A percentile compares a stretch with the other conserved stretches of the same genome.
These are phyloP conservation scores for Nepenthes mirabilis DNA, from an alignment of 148 eudicot genomes.

Conservation along the genomic window DNA sequence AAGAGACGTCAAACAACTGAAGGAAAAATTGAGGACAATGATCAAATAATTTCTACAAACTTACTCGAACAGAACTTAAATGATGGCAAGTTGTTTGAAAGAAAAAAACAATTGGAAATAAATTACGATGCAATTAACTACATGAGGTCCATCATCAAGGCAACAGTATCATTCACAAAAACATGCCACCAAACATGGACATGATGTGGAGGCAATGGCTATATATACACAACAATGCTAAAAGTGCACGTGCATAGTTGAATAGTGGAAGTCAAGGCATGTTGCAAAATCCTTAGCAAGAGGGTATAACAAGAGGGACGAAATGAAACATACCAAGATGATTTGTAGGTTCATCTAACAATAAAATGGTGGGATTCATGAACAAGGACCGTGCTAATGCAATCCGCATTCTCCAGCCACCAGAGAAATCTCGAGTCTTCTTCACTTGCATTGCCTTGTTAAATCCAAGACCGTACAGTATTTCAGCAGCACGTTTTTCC, in stretches of 20 bases:
- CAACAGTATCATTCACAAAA: background rate
- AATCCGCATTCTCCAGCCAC: slow-evolving; percentile 99
- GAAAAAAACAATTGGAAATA: background rate
- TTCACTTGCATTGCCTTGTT: slow-evolving; percentile 72
- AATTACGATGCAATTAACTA: background rate
- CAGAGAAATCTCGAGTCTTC: slow-evolving; percentile 83
- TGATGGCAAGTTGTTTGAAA: background rate
- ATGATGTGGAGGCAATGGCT: no score
- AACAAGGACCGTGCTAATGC: slow-evolving; percentile 86
- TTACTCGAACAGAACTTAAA: no score
- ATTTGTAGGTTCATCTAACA: slow-evolving; percentile 95
- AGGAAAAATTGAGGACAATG: no score
- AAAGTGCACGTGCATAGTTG: background rate
- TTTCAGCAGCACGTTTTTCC: slow-evolving; percentile 93
- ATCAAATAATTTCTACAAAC: no score
- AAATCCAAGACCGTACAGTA: slow-evolving; percentile 84
- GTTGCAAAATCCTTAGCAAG: background rate
- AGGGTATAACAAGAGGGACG: background rate
- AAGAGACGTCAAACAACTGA: no score
- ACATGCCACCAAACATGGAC: no score
- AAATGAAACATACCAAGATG: slow-evolving; percentile 65
- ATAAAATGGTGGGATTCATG: slow-evolving; percentile 83
- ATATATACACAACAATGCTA: background rate
- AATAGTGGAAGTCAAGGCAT: background rate
- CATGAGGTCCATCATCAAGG: background rate